phyloP scores from a whole-genome alignment of 2,329 filamentous ascomycete species.

The Dactylellina cionopaga region DNA sequence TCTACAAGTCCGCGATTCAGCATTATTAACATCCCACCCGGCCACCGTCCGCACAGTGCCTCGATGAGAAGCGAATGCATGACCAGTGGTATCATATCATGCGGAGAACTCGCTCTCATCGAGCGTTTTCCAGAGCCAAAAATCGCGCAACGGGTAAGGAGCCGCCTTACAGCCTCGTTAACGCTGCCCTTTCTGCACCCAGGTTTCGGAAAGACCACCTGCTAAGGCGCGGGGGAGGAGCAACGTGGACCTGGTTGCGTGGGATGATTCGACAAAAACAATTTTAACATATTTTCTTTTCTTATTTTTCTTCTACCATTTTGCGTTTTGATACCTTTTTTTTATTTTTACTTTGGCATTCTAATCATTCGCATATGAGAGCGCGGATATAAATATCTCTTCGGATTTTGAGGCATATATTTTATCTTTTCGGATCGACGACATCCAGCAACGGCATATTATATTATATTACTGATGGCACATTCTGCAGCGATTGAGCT shows the following conservation, averaged over 20 bases:
- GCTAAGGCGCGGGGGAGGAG: slow-evolving; percentile 10
- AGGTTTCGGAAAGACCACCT: slow-evolving; percentile 50
- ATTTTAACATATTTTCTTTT: slow-evolving; percentile 9
- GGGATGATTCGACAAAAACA: slow-evolving; percentile 44
- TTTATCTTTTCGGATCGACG: slow-evolving; percentile 24
- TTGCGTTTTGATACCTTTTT: not conserved
- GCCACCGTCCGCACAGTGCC: not conserved
- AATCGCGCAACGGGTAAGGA: slow-evolving; percentile 37
- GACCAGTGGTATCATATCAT: too few relatives aligned
- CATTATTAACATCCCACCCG: not conserved
- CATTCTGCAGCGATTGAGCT: too few relatives aligned
- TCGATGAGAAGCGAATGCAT: too few relatives aligned
- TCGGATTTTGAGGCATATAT: slow-evolving; percentile 46
- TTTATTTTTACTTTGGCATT: not conserved
- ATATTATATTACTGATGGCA: too few relatives aligned
- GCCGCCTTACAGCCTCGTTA: slow-evolving; percentile 20
- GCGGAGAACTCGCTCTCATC: too few relatives aligned
- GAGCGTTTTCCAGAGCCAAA: slow-evolving; percentile 9
- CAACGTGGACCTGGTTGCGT: slow-evolving; percentile 48
- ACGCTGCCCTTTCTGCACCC: slow-evolving; percentile 44
- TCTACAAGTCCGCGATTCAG: not conserved
- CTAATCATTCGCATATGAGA: slow-evolving; percentile 10
- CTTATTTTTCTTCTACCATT: not conserved
- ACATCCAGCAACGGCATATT: not conserved
- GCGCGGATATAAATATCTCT: slow-evolving; percentile 1